These are phyloP conservation scores for Nakazawaea ishiwadae DNA, from an alignment of 805 yeast genomes.

Conservation along the genomic window DNA sequence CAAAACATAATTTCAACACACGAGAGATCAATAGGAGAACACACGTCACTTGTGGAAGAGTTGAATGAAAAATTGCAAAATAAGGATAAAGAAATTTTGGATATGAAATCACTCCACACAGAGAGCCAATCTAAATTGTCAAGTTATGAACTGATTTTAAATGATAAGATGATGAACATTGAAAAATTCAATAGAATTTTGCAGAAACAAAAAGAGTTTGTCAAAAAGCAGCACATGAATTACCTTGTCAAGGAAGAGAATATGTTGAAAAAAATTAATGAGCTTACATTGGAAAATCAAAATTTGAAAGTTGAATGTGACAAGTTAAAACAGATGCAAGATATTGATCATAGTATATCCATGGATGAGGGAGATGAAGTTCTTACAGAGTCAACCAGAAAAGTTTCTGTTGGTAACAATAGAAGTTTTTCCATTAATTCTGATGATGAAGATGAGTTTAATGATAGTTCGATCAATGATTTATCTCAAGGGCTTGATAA, in stretches of 20 bases:
- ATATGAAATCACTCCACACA: neutral
- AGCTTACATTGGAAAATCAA: constrained; percentile 9
- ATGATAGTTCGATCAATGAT: constrained; percentile 11
- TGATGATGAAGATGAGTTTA: constrained; percentile 5
- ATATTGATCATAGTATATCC: neutral
- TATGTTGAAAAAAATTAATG: constrained; percentile 7
- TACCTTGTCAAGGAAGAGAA: constrained; percentile 7
- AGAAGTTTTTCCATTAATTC: neutral
- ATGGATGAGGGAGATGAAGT: constrained; percentile 3
- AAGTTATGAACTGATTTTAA: constrained; percentile 2
- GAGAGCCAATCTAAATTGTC: neutral
- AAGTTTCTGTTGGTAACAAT: neutral
- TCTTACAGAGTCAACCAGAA: neutral
- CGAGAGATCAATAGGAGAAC: neutral
- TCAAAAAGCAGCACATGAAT: constrained; percentile 2
- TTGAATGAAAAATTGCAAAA: neutral
- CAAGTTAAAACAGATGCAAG: constrained; percentile 5
- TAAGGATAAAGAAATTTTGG: neutral
- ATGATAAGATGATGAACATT: constrained; percentile 3
- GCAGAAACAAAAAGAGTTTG: constrained; percentile 7
- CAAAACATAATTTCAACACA: neutral
- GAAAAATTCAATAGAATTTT: constrained; percentile 6
- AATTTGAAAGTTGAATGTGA: constrained; percentile 9
- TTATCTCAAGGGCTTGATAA: constrained; percentile 10
- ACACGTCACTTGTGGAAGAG: neutral